Percentiles rank a stretch among this genome's conserved stretches.
phyloP scores from a whole-genome alignment of 2,329 filamentous ascomycete genomes.

The Achaetomium macrosporum region DNA sequence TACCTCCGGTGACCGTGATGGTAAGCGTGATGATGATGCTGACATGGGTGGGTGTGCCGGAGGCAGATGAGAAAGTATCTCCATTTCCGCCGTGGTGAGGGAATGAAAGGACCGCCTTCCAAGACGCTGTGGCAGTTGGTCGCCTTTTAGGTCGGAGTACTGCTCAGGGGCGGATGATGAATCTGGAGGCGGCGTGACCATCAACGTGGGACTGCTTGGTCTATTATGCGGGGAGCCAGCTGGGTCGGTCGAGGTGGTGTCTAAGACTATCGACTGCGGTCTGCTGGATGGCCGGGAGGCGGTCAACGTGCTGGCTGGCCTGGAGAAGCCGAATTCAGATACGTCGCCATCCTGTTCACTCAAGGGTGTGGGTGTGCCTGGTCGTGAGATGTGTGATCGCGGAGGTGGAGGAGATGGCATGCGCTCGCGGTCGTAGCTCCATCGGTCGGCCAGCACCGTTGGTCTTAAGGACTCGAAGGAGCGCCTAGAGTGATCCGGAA shows the following conservation, averaged over 20 bases:
- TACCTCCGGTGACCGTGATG: not conserved
- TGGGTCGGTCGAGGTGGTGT: not conserved
- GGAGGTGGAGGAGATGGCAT: constrained; percentile 10
- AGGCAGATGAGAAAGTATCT: constrained; percentile 9
- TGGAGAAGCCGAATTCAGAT: not conserved
- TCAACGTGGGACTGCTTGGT: constrained; percentile 7
- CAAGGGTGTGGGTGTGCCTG: constrained; percentile 7
- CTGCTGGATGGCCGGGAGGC: constrained; percentile 9
- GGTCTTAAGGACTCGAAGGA: not conserved
- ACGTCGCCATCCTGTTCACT: not conserved
- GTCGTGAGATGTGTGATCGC: not conserved
- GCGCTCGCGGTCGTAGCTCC: constrained; percentile 16
- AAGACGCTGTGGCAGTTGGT: not conserved
- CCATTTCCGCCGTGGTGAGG: constrained; percentile 10
- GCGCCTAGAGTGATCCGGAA: not conserved
- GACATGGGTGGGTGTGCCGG: constrained; percentile 1
- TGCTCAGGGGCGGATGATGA: too few species aligned
- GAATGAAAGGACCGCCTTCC: constrained; percentile 4
- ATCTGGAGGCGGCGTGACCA: constrained; percentile 1
- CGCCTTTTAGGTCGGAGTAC: not conserved
- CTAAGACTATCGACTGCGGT: constrained; percentile 1
- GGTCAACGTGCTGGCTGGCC: constrained; percentile 7
- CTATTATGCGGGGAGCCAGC: not conserved
- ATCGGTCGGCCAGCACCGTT: constrained; percentile 4
- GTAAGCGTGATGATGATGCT: not conserved